These are phyloP conservation scores for Solanum hybrid DNA, from an alignment of 305 asterid genomes.

Conservation along the genomic window DNA sequence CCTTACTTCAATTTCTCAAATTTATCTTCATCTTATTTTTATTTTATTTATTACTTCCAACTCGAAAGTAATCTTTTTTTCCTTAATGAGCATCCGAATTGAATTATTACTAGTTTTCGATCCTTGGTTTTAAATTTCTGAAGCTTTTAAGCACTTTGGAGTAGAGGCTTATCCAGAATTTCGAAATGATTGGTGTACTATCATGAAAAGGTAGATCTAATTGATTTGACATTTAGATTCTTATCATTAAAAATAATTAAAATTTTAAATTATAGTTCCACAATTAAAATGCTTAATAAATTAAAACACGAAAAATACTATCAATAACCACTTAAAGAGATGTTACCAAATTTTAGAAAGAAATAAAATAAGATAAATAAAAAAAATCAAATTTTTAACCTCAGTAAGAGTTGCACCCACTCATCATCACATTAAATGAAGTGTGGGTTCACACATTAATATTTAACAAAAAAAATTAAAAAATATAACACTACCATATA, in stretches of 20 bases:
- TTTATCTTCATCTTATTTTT: no score
- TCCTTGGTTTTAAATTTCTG: background rate
- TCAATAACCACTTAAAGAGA: background rate
- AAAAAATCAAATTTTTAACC: no score
- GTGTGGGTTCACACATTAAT: background rate
- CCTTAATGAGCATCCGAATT: no score
- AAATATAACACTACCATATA: background rate
- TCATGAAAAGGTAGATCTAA: no score
- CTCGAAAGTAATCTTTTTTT: background rate
- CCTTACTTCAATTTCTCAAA: background rate
- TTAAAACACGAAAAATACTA: no score
- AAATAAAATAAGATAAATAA: no score
- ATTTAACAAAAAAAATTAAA: no score
- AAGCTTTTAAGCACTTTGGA: background rate
- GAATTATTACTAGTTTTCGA: background rate
- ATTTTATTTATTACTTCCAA: background rate
- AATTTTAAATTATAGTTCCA: background rate
- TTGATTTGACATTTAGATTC: background rate
- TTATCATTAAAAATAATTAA: no score
- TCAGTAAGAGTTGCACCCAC: background rate
- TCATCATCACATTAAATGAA: background rate
- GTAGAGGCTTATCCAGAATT: accelerated
- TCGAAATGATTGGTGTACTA: accelerated
- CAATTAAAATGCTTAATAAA: no score
- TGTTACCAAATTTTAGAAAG: background rate